Evolutionary conservation across 2,329 filamentous ascomycete species (phyloP).

Genomic region (Leptographium galeiforme): DNA sequence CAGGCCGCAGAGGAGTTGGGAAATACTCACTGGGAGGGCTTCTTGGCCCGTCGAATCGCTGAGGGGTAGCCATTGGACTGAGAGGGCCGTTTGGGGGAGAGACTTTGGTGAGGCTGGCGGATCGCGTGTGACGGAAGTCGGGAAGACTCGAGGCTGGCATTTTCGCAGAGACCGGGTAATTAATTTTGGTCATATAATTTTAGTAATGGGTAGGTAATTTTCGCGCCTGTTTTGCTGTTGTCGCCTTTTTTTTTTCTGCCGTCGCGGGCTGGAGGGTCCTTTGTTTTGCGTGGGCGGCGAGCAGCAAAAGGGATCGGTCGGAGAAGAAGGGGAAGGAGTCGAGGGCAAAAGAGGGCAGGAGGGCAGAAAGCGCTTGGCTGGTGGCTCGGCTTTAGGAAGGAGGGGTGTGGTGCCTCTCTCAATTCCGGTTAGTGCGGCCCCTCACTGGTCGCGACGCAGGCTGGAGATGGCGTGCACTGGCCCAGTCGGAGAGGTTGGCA

Average conservation of each 20-base stretch:
- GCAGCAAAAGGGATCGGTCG: not conserved
- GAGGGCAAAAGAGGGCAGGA: too few species aligned
- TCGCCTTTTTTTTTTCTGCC: not conserved
- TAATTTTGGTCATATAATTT: not conserved
- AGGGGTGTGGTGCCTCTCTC: not conserved
- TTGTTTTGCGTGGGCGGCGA: not conserved
- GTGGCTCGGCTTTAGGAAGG: conserved; percentile 1
- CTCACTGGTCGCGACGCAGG: not conserved
- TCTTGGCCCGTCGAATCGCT: conserved; percentile 44
- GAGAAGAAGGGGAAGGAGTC: not conserved
- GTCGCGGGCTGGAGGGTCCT: not conserved
- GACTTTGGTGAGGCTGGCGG: conserved; percentile 42
- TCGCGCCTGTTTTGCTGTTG: not conserved
- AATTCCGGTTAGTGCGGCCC: not conserved
- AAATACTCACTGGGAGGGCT: conserved; percentile 46
- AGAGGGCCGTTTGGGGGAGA: conserved; percentile 19
- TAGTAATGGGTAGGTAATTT: not conserved
- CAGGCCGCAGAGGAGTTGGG: not conserved
- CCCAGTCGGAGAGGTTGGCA: not conserved
- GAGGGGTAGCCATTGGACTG: conserved; percentile 21
- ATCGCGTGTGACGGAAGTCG: conserved; percentile 34
- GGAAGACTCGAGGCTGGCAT: conserved; percentile 16
- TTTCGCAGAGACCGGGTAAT: conserved; percentile 1
- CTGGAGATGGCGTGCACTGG: not conserved
- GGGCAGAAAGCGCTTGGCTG: not conserved